These are phyloP conservation scores for Scleroderma citrinum DNA, from an alignment of 768 basidiomycete genomes.

Conservation along the genomic window DNA sequence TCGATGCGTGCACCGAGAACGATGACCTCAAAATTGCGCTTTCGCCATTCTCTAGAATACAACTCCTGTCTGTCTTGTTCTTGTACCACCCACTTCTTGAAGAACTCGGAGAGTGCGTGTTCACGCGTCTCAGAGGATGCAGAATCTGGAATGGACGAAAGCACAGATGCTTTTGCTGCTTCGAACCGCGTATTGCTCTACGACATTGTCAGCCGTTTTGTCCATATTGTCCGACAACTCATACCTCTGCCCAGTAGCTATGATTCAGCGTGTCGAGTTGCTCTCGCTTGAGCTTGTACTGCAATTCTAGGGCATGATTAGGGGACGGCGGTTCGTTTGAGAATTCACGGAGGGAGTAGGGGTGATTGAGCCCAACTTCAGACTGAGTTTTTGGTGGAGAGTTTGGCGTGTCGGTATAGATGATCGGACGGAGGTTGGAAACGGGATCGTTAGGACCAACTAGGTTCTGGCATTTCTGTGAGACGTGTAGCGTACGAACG, in stretches of 20 bases:
- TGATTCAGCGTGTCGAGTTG: constrained; percentile 73
- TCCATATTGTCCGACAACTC: constrained; percentile 20
- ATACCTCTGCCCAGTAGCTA: constrained; percentile 74
- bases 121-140: constrained; percentile 54
- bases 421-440: constrained; percentile 73
- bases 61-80: constrained; percentile 51
- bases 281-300: constrained; percentile 65
- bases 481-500: constrained; percentile 17
- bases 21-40: constrained; percentile 53
- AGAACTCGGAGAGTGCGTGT: constrained; percentile 66
- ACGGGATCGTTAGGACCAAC: constrained; percentile 73
- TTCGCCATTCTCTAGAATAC: constrained; percentile 66
- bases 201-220: not conserved
- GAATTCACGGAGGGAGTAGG: constrained; percentile 79
- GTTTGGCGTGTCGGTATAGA: constrained; percentile 58
- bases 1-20: constrained; percentile 52
- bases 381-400: constrained; percentile 24
- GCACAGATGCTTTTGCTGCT: constrained; percentile 53
- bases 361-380: constrained; percentile 41
- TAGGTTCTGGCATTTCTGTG: constrained; percentile 29
- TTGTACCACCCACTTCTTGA: constrained; percentile 67
- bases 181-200: constrained; percentile 83
- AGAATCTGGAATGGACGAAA: constrained; percentile 48
- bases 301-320: constrained; percentile 49
- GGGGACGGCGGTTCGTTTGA: constrained; percentile 23